phyloP scores from a whole-genome alignment of 371 early-diverging fungal species.

The Mortierella sp. region DNA sequence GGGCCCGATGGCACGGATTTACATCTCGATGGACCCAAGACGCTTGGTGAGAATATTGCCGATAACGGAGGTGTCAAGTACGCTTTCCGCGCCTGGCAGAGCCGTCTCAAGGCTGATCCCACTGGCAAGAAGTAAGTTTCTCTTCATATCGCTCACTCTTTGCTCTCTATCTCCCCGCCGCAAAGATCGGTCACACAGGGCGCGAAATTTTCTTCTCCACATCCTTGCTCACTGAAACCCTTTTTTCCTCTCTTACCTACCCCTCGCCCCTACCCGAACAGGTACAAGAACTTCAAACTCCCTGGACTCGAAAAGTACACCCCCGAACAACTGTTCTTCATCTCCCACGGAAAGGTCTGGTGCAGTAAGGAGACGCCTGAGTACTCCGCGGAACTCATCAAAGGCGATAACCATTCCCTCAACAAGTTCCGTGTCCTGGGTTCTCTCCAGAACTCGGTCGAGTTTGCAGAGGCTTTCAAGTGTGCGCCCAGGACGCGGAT shows the following conservation, averaged over 20 bases:
- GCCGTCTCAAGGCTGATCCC: constrained; percentile 57
- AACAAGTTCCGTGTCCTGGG: constrained; percentile 69
- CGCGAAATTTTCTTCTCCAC: too few species aligned
- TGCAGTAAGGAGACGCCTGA: constrained; percentile 61
- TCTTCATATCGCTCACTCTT: neutral
- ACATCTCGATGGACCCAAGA: constrained; percentile 70
- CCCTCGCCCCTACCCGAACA: neutral
- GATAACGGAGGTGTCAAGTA: constrained; percentile 78
- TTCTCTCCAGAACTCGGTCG: constrained; percentile 66
- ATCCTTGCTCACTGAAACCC: too few species aligned
- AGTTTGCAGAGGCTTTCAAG: constrained; percentile 73
- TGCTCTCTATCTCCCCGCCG: neutral
- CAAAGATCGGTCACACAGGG: too few species aligned
- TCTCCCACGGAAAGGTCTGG: constrained; percentile 68
- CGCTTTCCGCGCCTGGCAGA: constrained; percentile 61
- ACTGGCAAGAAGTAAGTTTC: constrained; percentile 20
- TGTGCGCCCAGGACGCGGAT: constrained; percentile 67
- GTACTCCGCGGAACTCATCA: constrained; percentile 47
- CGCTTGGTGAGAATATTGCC: constrained; percentile 82
- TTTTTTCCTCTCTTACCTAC: too few species aligned
- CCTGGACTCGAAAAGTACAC: constrained; percentile 36
- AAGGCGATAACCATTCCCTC: constrained; percentile 70
- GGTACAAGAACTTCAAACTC: constrained; percentile 13
- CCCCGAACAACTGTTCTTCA: constrained; percentile 66
- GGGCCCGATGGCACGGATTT: constrained; percentile 18